These are phyloP conservation scores for Botrytis squamosa DNA, from an alignment of 2,329 filamentous ascomycete genomes.

Conservation along the genomic window DNA sequence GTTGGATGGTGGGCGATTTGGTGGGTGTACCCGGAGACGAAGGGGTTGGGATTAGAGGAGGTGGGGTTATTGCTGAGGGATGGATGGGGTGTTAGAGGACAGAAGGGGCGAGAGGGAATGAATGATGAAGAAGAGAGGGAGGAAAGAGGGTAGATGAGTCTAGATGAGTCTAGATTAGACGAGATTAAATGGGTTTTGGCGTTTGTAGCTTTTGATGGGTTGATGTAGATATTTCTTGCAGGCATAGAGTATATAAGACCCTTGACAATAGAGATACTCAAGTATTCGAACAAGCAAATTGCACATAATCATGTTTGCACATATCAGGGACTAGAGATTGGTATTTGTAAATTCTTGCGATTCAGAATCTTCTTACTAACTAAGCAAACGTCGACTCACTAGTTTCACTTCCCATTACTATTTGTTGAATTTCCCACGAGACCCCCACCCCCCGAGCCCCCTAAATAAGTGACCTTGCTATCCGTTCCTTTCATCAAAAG, in stretches of 20 bases:
- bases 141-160: neutral
- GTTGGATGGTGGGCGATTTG: conserved; percentile 67
- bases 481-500: neutral
- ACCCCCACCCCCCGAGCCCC: neutral
- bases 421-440: neutral
- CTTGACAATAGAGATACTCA: neutral
- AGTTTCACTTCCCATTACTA: neutral
- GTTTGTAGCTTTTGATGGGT: neutral
- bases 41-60: conserved; percentile 77
- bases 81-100: conserved; percentile 67
- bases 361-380: neutral
- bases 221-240: neutral
- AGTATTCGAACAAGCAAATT: too few relatives aligned
- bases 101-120: conserved; percentile 42
- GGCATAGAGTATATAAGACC: neutral
- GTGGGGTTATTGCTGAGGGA: conserved; percentile 68
- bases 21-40: conserved; percentile 82
- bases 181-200: neutral
- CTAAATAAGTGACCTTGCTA: neutral
- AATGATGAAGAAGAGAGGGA: neutral
- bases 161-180: neutral
- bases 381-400: neutral
- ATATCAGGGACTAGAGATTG: neutral
- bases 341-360: neutral
- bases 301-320: neutral